These are phyloP conservation scores for Fusarium xyrophilum DNA, from an alignment of 2,329 filamentous ascomycete genomes.

Conservation along the genomic window DNA sequence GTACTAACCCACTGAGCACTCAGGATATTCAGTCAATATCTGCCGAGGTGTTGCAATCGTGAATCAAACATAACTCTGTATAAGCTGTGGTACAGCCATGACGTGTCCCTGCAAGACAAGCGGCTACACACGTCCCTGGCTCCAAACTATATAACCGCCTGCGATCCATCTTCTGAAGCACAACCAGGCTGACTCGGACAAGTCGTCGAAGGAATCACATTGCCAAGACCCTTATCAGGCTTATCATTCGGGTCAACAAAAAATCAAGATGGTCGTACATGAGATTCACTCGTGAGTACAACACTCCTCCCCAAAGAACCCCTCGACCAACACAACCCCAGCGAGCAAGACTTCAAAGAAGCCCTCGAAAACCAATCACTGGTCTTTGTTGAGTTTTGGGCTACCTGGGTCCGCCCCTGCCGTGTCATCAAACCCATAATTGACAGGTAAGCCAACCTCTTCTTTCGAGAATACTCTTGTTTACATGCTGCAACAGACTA, in stretches of 20 bases:
- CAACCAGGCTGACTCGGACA: fast-evolving
- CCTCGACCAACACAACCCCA: fast-evolving
- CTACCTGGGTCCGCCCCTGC: neutral
- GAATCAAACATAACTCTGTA: neutral
- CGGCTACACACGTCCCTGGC: neutral
- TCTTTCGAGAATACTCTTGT: neutral
- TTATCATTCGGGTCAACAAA: neutral
- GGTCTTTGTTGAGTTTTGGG: neutral
- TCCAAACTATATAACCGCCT: neutral
- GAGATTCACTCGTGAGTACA: neutral
- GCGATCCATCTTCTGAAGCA: fast-evolving
- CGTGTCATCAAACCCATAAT: neutral
- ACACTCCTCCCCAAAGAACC: neutral
- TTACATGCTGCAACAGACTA: neutral
- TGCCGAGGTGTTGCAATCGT: neutral
- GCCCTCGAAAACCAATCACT: neutral
- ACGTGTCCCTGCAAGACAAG: neutral
- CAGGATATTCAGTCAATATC: fast-evolving
- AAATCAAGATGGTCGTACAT: neutral
- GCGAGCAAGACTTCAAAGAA: neutral
- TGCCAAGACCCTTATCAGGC: fast-evolving
- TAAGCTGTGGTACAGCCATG: neutral
- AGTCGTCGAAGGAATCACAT: neutral
- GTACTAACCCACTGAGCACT: neutral
- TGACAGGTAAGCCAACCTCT: neutral